phyloP scores from a whole-genome alignment of 2,329 filamentous ascomycete species.

The Colletotrichum sidae region DNA sequence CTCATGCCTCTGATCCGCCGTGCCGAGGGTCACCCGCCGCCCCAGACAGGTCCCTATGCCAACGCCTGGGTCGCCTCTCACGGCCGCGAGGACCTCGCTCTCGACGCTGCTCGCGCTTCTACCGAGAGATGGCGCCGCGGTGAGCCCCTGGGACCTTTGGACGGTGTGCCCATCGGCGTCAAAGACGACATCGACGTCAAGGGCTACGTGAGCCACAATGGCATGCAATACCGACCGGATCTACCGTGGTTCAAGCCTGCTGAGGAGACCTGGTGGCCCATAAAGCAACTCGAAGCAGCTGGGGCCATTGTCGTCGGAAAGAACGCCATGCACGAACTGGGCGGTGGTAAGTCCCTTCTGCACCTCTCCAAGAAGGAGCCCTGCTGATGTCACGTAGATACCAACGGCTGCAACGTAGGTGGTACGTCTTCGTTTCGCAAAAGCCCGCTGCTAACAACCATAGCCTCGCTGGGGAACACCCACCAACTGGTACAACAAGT shows the following conservation, averaged over 20 bases:
- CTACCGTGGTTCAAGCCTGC: conserved; percentile 61
- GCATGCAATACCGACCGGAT: conserved; percentile 70
- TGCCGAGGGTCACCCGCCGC: conserved; percentile 49
- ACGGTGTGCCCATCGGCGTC: conserved; percentile 85
- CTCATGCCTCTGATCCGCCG: conserved; percentile 78
- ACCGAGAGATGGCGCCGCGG: conserved; percentile 78
- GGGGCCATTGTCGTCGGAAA: conserved; percentile 83
- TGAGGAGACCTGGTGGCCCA: conserved; percentile 75
- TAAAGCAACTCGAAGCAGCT: conserved; percentile 76
- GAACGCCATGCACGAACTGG: conserved; percentile 84
- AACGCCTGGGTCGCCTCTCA: conserved; percentile 79
- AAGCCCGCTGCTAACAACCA: conserved; percentile 50
- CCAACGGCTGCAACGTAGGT: conserved; percentile 80
- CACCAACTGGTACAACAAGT: conserved; percentile 79
- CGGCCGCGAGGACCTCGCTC: conserved; percentile 65
- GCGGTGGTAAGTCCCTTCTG: conserved; percentile 64
- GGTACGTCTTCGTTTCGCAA: too few relatives aligned
- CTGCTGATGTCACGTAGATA: conserved; percentile 61
- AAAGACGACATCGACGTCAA: conserved; percentile 84
- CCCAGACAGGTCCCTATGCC: conserved; percentile 60
- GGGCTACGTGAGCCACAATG: conserved; percentile 76
- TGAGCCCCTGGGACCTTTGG: conserved; percentile 74
- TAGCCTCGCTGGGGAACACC: conserved; percentile 77
- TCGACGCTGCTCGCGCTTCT: conserved; percentile 77
- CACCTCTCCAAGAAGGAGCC: background rate